phyloP scores from a whole-genome alignment of 805 yeast genomes.

The Lachancea mirantina region DNA sequence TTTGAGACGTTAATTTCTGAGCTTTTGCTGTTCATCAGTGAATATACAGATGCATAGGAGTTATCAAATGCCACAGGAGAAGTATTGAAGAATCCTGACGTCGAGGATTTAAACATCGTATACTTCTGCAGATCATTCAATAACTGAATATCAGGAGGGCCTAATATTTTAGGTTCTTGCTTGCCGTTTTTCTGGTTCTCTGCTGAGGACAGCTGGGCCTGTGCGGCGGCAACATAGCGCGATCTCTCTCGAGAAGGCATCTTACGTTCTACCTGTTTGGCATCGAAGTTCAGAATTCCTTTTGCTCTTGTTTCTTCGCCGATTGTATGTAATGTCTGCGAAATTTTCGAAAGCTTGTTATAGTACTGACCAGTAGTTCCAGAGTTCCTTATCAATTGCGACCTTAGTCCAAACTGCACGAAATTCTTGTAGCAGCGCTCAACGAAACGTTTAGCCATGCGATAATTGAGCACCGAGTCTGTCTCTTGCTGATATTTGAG shows the following conservation, averaged over 20 bases:
- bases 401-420: constrained; percentile 35
- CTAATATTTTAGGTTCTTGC: constrained; percentile 10
- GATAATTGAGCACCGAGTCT: constrained; percentile 35
- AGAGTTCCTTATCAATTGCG: constrained; percentile 27
- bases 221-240: constrained; percentile 12
- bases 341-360: constrained; percentile 26
- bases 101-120: constrained; percentile 20
- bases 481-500: constrained; percentile 43
- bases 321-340: constrained; percentile 29
- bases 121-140: constrained; percentile 22
- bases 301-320: constrained; percentile 32
- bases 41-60: constrained; percentile 58
- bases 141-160: constrained; percentile 11
- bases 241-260: constrained; percentile 21
- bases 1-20: constrained; percentile 62
- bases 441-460: constrained; percentile 52
- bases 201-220: constrained; percentile 4
- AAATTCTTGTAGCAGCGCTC: constrained; percentile 51
- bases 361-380: constrained; percentile 20
- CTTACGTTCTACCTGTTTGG: constrained; percentile 20
- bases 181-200: constrained; percentile 3
- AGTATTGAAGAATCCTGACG: constrained; percentile 27
- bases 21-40: constrained; percentile 57
- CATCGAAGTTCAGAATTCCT: constrained; percentile 27
- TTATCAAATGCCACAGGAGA: constrained; percentile 34